Conservation (phyloP, 768 basidiomycete species). For the Termitomyces sp. region DNA sequence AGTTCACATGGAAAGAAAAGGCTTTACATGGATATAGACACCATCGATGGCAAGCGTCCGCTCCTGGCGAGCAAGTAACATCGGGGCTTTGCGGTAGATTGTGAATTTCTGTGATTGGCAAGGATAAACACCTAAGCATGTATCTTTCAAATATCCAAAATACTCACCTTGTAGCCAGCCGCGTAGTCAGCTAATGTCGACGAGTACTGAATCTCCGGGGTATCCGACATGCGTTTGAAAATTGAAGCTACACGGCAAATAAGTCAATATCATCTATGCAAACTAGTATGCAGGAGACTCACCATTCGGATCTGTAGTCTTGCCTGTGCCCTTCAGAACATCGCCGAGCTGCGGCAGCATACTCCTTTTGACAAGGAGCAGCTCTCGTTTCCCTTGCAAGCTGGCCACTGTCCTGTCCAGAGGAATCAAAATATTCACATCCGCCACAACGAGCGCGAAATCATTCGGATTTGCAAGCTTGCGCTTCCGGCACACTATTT, state of each 20-base stretch:
- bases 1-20: not conserved
- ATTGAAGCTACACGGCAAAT: constrained; percentile 69
- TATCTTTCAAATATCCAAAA: too few species aligned
- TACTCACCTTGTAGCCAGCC: constrained; percentile 77
- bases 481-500: constrained; percentile 73
- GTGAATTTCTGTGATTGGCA: constrained; percentile 69
- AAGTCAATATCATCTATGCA: not conserved
- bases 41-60: constrained; percentile 93
- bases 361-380: constrained; percentile 76
- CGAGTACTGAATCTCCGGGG: constrained; percentile 54
- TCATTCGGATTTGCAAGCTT: constrained; percentile 69
- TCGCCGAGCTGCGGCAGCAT: constrained; percentile 74
- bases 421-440: constrained; percentile 77
- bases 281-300: constrained; percentile 16
- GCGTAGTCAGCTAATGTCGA: constrained; percentile 68
- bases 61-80: constrained; percentile 88
- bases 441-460: constrained; percentile 76
- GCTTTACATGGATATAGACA: constrained; percentile 81
- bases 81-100: constrained; percentile 92
- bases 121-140: not conserved
- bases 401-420: constrained; percentile 96
- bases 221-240: constrained; percentile 85
- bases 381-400: constrained; percentile 81
- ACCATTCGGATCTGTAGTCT: constrained; percentile 94
- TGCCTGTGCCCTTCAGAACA: constrained; percentile 59